Conservation (phyloP, 148 eudicot species). For the Rhododendron mucronatum region DNA sequence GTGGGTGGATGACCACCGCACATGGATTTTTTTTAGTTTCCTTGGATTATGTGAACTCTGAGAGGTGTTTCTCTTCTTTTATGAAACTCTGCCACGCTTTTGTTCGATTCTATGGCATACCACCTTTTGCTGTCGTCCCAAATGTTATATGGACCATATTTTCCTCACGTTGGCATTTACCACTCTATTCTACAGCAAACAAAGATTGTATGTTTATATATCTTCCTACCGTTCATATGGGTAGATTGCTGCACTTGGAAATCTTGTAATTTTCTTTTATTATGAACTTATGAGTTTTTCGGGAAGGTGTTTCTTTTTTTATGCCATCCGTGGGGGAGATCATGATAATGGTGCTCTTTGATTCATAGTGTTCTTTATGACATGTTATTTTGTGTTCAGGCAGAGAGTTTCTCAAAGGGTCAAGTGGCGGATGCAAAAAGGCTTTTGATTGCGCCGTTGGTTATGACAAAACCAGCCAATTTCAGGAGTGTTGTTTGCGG, state of each 20-base stretch:
- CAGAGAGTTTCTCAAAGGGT: constrained; percentile 12
- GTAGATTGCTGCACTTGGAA: background rate
- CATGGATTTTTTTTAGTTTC: background rate
- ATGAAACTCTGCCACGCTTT: background rate
- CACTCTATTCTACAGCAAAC: background rate
- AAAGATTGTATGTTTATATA: background rate
- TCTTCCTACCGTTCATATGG: background rate
- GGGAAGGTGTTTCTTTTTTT: background rate
- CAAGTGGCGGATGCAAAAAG: constrained; percentile 18
- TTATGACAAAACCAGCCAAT: constrained; percentile 10
- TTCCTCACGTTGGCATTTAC: background rate
- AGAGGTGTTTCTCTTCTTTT: background rate
- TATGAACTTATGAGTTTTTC: background rate
- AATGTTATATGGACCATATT: background rate
- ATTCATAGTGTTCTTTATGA: background rate
- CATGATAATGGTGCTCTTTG: background rate
- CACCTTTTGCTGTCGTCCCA: background rate
- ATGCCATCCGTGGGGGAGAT: background rate
- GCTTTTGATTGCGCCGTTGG: background rate
- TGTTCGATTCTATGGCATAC: background rate
- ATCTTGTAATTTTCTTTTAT: background rate
- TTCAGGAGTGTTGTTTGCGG: constrained; percentile 1
- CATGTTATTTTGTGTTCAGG: constrained; percentile 23
- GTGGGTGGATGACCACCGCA: background rate
- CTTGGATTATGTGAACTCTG: background rate